These are phyloP conservation scores for Phaffomyces opuntiae DNA, from an alignment of 805 yeast species.

Conservation along the genomic window DNA sequence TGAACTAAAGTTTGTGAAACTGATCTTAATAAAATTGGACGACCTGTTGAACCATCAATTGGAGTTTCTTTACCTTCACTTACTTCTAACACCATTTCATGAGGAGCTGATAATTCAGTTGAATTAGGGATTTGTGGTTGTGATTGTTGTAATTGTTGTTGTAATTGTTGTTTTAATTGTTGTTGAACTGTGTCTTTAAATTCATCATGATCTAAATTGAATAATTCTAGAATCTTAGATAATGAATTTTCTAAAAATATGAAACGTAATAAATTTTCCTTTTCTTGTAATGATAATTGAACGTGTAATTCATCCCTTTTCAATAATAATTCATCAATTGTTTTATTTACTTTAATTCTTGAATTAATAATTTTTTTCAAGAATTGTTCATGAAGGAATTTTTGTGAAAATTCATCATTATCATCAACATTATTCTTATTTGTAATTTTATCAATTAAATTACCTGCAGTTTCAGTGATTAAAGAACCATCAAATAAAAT, in stretches of 20 bases:
- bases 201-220: constrained; percentile 16
- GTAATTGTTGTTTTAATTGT: not conserved
- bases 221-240: constrained; percentile 40
- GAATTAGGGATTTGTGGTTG: constrained; percentile 1
- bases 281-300: constrained; percentile 54
- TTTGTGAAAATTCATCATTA: constrained; percentile 29
- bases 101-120: constrained; percentile 35
- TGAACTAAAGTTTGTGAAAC: constrained; percentile 57
- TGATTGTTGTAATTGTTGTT: constrained; percentile 3
- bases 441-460: constrained; percentile 40
- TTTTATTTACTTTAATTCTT: constrained; percentile 35
- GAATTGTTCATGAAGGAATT: constrained; percentile 32
- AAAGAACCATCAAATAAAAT: constrained; percentile 70
- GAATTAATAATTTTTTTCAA: constrained; percentile 34
- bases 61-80: constrained; percentile 44
- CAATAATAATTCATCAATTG: constrained; percentile 50
- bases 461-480: constrained; percentile 67
- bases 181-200: constrained; percentile 14
- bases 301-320: constrained; percentile 40
- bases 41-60: constrained; percentile 63
- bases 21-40: constrained; percentile 60
- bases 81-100: constrained; percentile 64
- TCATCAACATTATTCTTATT: constrained; percentile 9
- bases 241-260: constrained; percentile 65
- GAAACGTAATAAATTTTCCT: constrained; percentile 65